Evolutionary conservation across 345 rosid species (phyloP).

Genomic region (Cardamine resedifolia): DNA sequence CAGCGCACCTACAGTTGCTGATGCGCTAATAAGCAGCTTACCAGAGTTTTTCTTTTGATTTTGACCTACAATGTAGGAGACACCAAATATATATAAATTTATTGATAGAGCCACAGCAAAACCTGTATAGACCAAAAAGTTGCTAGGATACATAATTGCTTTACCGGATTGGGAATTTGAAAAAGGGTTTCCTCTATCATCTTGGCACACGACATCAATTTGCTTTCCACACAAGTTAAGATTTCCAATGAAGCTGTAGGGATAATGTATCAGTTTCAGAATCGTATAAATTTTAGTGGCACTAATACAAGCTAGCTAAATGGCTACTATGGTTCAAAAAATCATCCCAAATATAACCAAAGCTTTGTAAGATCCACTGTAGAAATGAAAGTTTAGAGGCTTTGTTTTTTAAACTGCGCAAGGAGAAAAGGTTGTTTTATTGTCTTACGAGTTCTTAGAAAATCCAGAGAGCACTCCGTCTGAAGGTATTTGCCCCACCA

Average conservation of each 20-base stretch:
- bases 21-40: conserved; percentile 83
- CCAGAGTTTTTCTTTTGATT: conserved; percentile 79
- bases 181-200: conserved; percentile 50
- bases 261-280: conserved; percentile 18
- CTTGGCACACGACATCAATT: conserved; percentile 58
- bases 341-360: neutral
- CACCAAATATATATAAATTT: conserved; percentile 21
- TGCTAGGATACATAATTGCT: neutral
- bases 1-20: conserved; percentile 91
- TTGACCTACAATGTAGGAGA: conserved; percentile 51
- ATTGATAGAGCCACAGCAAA: conserved; percentile 4
- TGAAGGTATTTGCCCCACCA: conserved; percentile 74
- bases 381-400: neutral
- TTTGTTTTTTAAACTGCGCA: neutral
- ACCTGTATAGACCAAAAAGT: neutral
- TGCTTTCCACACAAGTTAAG: conserved; percentile 84
- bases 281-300: neutral
- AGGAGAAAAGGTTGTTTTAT: conserved; percentile 7
- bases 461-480: conserved; percentile 65
- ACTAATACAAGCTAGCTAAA: neutral
- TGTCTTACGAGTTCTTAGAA: conserved; percentile 69
- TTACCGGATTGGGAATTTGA: conserved; percentile 55
- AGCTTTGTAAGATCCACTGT: neutral
- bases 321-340: neutral
- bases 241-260: conserved; percentile 75